Percentiles rank a stretch among this genome's conserved stretches.
These are phyloP conservation scores for Starmerella apicola DNA, from an alignment of 805 yeast genomes.

Conservation along the genomic window DNA sequence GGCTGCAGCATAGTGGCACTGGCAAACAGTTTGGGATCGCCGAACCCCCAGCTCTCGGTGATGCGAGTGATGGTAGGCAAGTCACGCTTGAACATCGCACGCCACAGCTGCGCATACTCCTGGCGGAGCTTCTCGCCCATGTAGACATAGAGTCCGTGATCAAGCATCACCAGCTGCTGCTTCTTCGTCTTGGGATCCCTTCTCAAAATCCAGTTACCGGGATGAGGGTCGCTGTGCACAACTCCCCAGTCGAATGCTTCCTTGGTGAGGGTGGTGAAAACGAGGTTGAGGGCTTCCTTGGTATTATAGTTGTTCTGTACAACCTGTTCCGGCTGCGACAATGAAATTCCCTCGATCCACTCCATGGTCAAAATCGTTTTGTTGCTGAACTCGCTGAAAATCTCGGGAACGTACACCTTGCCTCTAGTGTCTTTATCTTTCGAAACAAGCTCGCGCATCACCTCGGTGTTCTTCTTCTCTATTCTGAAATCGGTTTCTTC, in stretches of 20 bases:
- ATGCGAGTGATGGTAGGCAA: slow-evolving; percentile 36
- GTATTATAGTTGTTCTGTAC: slow-evolving; percentile 30
- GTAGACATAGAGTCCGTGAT: slow-evolving; percentile 60
- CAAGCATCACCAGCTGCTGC: slow-evolving; percentile 48
- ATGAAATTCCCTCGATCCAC: slow-evolving; percentile 63
- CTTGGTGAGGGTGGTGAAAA: slow-evolving; percentile 40
- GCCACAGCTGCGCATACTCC: slow-evolving; percentile 55
- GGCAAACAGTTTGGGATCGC: slow-evolving; percentile 49
- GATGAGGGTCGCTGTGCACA: slow-evolving; percentile 70
- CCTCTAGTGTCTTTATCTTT: slow-evolving; percentile 32
- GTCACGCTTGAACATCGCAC: slow-evolving; percentile 43
- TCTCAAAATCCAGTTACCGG: slow-evolving; percentile 60
- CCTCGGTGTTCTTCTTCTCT: slow-evolving; percentile 43
- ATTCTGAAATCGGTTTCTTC: slow-evolving; percentile 51
- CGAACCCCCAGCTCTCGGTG: slow-evolving; percentile 55
- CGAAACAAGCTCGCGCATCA: slow-evolving; percentile 25
- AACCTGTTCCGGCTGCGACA: slow-evolving; percentile 37
- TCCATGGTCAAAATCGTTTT: slow-evolving; percentile 49
- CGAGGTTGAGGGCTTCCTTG: slow-evolving; percentile 35
- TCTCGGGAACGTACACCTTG: slow-evolving; percentile 42
- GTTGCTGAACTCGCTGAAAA: slow-evolving; percentile 36
- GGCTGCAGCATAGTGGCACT: slow-evolving; percentile 43
- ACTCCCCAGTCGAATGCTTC: slow-evolving; percentile 57
- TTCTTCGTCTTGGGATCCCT: slow-evolving; percentile 10
- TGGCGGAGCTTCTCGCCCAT: slow-evolving; percentile 39